Evolutionary conservation across 805 yeast species (phyloP).

Genomic region (Ogataea haglerorum): DNA sequence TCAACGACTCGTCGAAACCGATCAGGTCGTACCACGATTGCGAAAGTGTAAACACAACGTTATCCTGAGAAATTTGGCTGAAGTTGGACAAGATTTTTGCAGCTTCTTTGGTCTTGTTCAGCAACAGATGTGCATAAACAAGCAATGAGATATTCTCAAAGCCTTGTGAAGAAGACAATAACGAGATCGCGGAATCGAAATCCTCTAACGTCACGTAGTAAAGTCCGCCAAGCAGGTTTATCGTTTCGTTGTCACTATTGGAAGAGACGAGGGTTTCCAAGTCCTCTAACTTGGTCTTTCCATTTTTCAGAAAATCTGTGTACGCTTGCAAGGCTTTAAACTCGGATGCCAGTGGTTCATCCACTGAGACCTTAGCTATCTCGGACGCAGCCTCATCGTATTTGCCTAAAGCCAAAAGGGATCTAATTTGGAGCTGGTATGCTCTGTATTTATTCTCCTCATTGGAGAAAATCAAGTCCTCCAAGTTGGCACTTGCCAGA

Average conservation of each 20-base stretch:
- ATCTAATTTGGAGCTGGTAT: conserved; percentile 24
- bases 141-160: conserved; percentile 38
- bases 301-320: conserved; percentile 9
- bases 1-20: conserved; percentile 42
- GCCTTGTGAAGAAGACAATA: conserved; percentile 33
- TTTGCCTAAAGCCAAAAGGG: conserved; percentile 13
- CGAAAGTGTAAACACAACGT: conserved; percentile 69
- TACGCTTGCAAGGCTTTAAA: conserved; percentile 15
- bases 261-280: conserved; percentile 20
- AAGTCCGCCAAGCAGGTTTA: conserved; percentile 17
- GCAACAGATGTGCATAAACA: conserved; percentile 38
- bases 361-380: conserved; percentile 10
- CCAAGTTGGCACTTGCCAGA: conserved; percentile 17
- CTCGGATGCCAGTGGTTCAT: conserved; percentile 14
- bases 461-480: conserved; percentile 27
- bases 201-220: conserved; percentile 34
- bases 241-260: conserved; percentile 18
- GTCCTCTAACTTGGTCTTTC: conserved; percentile 16
- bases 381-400: conserved; percentile 17
- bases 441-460: conserved; percentile 26
- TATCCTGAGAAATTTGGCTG: conserved; percentile 59
- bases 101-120: conserved; percentile 44
- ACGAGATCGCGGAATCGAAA: conserved; percentile 41
- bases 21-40: conserved; percentile 60
- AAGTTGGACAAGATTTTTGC: conserved; percentile 41